These are phyloP conservation scores for Sporothrix brunneoviolacea DNA, from an alignment of 2,329 filamentous ascomycete species.

Conservation along the genomic window DNA sequence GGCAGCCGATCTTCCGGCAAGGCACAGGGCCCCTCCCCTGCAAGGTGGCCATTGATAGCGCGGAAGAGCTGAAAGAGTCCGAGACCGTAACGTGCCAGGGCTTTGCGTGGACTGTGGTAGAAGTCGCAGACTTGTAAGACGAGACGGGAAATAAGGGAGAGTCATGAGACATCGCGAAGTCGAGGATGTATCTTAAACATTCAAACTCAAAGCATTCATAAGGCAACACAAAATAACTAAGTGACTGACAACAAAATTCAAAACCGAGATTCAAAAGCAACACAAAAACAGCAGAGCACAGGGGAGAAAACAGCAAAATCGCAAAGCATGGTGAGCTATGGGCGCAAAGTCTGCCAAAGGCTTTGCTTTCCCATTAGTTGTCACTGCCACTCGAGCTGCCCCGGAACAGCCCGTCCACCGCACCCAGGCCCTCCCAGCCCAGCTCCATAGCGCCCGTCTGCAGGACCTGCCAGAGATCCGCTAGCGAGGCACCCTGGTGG, in stretches of 20 bases:
- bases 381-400: conserved; percentile 8
- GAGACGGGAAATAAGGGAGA: not conserved
- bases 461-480: conserved; percentile 24
- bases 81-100: not conserved
- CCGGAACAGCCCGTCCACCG: conserved; percentile 23
- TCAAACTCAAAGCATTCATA: no score
- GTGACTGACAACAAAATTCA: not conserved
- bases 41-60: not conserved
- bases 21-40: conserved; percentile 13
- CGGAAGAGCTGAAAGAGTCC: not conserved
- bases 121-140: not conserved
- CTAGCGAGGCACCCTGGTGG: conserved; percentile 16
- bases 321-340: no score
- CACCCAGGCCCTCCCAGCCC: conserved; percentile 23
- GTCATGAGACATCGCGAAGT: no score
- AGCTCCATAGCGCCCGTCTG: conserved; percentile 19
- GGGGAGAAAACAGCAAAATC: no score
- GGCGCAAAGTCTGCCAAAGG: no score
- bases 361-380: not conserved
- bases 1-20: conserved; percentile 3
- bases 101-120: conserved; percentile 4
- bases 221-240: not conserved
- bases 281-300: not conserved
- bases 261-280: not conserved
- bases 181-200: no score